Base-by-base conservation (phyloP, 495 filamentous ascomycete genomes). In the Lasiosphaeria miniovina region DNA sequence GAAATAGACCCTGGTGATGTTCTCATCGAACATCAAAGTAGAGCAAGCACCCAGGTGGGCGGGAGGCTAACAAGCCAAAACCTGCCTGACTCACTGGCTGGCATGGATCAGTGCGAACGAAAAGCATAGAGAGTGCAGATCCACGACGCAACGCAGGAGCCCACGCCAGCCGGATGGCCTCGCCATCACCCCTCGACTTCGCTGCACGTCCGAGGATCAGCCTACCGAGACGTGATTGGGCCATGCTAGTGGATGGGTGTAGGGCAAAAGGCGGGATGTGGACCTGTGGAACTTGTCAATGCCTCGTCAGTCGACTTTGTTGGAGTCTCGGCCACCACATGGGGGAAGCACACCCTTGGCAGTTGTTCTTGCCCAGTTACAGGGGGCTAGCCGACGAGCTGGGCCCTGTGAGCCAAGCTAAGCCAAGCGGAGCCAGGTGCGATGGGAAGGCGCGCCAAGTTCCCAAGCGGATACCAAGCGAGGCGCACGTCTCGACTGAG, bases 191-290 rank as follows among this genome's bases (percentile, higher is more conserved):
- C 38, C 38, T 58, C 46, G 41, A 49, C 38, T 35, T 43, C 36
- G 41, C 45, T 32, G 57, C 35, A 14, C 45, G 45, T 58, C 49
- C 49, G 8, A 1, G 49, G 55, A 63, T 57, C 36, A 49, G 46
- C 59, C 49, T 36, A 9, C 12, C 24, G 12, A 2, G 46, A 11
- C n/a, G 54, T 65, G 58, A 65, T 65, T 65, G 63, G 63, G 46
- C 36, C 50, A 52, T 45, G 36, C 35, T 4, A 14, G 4, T 2
- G 33, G 54, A 46, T 54, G 43, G 54, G 58, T 60, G 62, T 59
- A 38, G 34, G 38, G 36, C 24, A 36, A 55, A 61, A 15, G 41
- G 62, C 58, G 38, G 55, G 33, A 59, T 61, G 54, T 61, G 61
- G 52, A 34, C 24, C 32, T 50, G 43, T 31, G 49, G 49, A 51